Evolutionary conservation across 1,139 yeast genomes (phyloP).

Genomic region (Tardiomyces digboiensis): DNA sequence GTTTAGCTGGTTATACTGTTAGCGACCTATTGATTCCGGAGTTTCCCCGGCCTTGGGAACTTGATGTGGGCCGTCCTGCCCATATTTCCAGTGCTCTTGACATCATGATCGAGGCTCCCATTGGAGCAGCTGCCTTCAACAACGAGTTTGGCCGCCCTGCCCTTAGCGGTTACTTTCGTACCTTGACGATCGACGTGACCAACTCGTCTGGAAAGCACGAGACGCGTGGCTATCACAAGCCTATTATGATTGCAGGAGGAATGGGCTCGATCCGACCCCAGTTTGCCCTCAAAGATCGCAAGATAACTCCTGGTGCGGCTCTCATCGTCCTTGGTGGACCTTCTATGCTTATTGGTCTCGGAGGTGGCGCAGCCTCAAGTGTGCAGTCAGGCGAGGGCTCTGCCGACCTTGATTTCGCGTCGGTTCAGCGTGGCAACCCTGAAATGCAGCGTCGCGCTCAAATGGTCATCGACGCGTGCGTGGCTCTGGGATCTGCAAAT

Average conservation of each 20-base stretch:
- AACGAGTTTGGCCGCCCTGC: constrained; percentile 99
- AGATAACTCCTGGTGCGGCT: constrained; percentile 87
- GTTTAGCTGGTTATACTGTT: constrained; percentile 87
- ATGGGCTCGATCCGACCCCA: constrained; percentile 94
- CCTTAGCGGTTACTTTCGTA: constrained; percentile 93
- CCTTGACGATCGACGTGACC: constrained; percentile 71
- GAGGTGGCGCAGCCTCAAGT: constrained; percentile 99
- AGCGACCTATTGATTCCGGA: constrained; percentile 86
- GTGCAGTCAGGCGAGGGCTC: constrained; percentile 94
- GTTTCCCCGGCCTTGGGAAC: constrained; percentile 91
- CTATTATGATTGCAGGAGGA: constrained; percentile 99
- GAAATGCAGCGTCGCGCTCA: constrained; percentile 99
- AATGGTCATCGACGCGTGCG: constrained; percentile 94
- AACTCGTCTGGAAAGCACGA: constrained; percentile 56
- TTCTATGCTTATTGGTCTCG: constrained; percentile 97
- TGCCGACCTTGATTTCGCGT: constrained; percentile 93
- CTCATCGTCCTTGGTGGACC: constrained; percentile 96
- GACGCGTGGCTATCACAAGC: constrained; percentile 95
- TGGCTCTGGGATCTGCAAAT: constrained; percentile 65
- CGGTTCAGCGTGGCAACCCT: constrained; percentile 99
- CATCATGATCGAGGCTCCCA: constrained; percentile 95
- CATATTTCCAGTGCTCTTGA: constrained; percentile 93
- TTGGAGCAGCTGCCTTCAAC: constrained; percentile 97
- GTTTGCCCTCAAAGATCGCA: constrained; percentile 78
- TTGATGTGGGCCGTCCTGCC: constrained; percentile 75